Conservation (phyloP, 176 grass and related monocot species). For the Microstegium vimineum region DNA sequence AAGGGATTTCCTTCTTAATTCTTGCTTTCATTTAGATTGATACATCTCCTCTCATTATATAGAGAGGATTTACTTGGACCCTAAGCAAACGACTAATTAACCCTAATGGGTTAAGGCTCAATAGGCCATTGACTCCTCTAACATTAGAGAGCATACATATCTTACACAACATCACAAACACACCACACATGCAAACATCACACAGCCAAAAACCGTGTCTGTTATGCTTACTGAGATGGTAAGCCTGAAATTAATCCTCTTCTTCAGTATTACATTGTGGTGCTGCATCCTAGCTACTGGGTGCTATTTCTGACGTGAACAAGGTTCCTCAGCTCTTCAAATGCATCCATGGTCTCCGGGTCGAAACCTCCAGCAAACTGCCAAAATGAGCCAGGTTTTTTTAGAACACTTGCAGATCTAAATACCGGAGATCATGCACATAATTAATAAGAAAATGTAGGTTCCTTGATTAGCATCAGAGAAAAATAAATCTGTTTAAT, state of each 20-base stretch:
- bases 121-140: no score
- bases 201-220: conserved; percentile 4
- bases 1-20: no score
- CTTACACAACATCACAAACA: conserved; percentile 21
- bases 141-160: not conserved
- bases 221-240: conserved; percentile 77
- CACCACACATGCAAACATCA: conserved; percentile 19
- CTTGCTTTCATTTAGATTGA: no score
- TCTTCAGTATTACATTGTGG: not conserved
- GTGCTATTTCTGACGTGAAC: conserved; percentile 83
- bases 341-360: conserved; percentile 88
- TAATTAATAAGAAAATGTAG: not conserved
- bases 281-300: conserved; percentile 29
- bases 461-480: not conserved
- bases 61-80: no score
- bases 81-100: no score
- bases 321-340: conserved; percentile 91
- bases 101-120: no score
- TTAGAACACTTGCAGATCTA: conserved; percentile 15
- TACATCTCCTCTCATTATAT: no score
- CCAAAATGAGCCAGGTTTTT: not conserved
- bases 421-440: not conserved
- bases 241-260: conserved; percentile 34
- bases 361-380: conserved; percentile 99
- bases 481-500: not conserved